Conservation (phyloP, 129 eudicot species). For the Silybum marianum region DNA sequence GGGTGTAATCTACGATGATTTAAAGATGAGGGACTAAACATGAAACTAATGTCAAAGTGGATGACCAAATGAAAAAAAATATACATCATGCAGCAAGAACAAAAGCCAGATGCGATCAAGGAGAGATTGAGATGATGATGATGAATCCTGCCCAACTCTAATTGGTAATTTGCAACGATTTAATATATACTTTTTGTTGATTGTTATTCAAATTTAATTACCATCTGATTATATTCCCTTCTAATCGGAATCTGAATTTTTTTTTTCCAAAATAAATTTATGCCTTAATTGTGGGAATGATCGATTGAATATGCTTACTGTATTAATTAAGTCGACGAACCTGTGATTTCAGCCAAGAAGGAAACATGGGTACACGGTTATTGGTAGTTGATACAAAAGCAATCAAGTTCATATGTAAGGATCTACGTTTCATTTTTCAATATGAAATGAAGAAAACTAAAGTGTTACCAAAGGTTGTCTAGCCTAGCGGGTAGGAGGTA, state of each 20-base stretch:
- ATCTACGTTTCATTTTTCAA: neutral
- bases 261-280: neutral
- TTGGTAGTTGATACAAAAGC: slow-evolving; percentile 59
- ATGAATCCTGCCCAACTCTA: neutral
- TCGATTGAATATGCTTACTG: neutral
- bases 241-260: neutral
- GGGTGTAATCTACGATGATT: neutral
- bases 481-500: too few relatives aligned
- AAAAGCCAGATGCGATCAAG: slow-evolving; percentile 6
- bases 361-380: slow-evolving; percentile 50
- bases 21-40: slow-evolving; percentile 2
- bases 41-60: neutral
- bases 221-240: neutral
- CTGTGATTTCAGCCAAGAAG: slow-evolving; percentile 27
- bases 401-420: slow-evolving; percentile 70
- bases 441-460: neutral
- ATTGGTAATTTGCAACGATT: slow-evolving; percentile 28
- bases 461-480: too few relatives aligned
- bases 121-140: slow-evolving; percentile 9
- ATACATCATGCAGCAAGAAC: slow-evolving; percentile 35
- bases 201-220: neutral
- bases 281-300: neutral
- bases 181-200: neutral
- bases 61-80: slow-evolving; percentile 18
- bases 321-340: neutral